Evolutionary conservation across 2,329 filamentous ascomycete species (phyloP).

Genomic region (Fusarium sp.): DNA sequence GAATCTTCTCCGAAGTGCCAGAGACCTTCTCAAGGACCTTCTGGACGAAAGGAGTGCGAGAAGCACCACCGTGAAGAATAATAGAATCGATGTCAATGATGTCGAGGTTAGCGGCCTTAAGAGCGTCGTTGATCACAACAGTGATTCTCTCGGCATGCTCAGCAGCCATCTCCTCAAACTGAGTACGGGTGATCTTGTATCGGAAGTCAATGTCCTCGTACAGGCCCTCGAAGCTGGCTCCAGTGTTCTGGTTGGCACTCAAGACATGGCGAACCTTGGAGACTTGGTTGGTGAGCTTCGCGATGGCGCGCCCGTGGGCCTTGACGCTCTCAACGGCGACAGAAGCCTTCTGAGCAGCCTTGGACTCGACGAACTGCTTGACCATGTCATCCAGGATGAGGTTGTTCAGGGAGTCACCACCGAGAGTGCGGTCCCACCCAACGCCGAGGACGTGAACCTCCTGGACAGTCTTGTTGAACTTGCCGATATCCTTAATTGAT

Average conservation of each 20-base stretch:
- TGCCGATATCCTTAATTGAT: conserved; percentile 89
- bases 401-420: conserved; percentile 88
- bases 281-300: conserved; percentile 93
- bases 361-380: conserved; percentile 77
- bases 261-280: conserved; percentile 88
- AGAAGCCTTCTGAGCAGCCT: conserved; percentile 72
- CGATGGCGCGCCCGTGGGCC: conserved; percentile 83
- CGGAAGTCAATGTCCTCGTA: conserved; percentile 94
- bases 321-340: conserved; percentile 73
- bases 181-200: conserved; percentile 83
- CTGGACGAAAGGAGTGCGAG: conserved; percentile 94
- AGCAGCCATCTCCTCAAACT: conserved; percentile 83
- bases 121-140: conserved; percentile 76
- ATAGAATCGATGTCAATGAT: conserved; percentile 85
- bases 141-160: conserved; percentile 75
- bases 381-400: conserved; percentile 92
- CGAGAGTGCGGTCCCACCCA: conserved; percentile 90
- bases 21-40: conserved; percentile 82
- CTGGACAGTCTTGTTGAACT: conserved; percentile 95
- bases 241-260: conserved; percentile 89
- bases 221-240: conserved; percentile 85
- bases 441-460: conserved; percentile 90
- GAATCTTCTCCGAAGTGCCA: conserved; percentile 80
- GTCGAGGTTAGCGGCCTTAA: conserved; percentile 77
- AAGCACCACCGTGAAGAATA: conserved; percentile 91